These are phyloP conservation scores for Hypoxylon sp. DNA, from an alignment of 2,329 filamentous ascomycete species.

Conservation along the genomic window DNA sequence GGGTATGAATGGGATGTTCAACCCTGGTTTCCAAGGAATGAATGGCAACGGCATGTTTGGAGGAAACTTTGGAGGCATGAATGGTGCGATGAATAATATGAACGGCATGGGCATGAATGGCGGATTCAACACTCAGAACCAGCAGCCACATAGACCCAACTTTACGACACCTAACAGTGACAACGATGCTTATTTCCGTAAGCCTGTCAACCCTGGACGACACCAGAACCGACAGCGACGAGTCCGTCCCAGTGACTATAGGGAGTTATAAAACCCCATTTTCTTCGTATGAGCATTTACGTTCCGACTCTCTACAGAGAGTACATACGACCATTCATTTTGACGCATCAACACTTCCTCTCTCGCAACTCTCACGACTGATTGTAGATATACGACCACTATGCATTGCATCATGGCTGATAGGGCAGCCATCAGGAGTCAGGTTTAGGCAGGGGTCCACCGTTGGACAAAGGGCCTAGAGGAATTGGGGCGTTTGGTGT, in stretches of 20 bases:
- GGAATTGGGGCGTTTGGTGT: conserved; percentile 36
- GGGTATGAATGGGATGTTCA: conserved; percentile 58
- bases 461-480: conserved; percentile 27
- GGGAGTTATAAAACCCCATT: conserved; percentile 74
- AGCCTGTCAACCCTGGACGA: conserved; percentile 94
- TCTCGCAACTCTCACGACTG: conserved; percentile 33
- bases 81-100: conserved; percentile 54
- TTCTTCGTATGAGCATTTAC: conserved; percentile 4
- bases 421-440: conserved; percentile 45
- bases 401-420: conserved; percentile 37
- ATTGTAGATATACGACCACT: conserved; percentile 40
- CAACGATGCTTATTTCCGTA: conserved; percentile 93
- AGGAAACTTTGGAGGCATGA: conserved; percentile 55
- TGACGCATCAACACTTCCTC: conserved; percentile 13
- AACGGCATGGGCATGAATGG: conserved; percentile 55
- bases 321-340: conserved; percentile 13
- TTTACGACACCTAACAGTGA: conserved; percentile 74
- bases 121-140: conserved; percentile 54
- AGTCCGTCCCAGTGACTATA: conserved; percentile 90
- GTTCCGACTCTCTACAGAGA: conserved; percentile 9
- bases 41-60: conserved; percentile 58
- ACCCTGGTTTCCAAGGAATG: conserved; percentile 55
- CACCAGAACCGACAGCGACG: conserved; percentile 86
- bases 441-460: conserved; percentile 21
- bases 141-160: conserved; percentile 53